Conservation (phyloP, 2,329 filamentous ascomycete genomes). For the Trichophyton simii region DNA sequence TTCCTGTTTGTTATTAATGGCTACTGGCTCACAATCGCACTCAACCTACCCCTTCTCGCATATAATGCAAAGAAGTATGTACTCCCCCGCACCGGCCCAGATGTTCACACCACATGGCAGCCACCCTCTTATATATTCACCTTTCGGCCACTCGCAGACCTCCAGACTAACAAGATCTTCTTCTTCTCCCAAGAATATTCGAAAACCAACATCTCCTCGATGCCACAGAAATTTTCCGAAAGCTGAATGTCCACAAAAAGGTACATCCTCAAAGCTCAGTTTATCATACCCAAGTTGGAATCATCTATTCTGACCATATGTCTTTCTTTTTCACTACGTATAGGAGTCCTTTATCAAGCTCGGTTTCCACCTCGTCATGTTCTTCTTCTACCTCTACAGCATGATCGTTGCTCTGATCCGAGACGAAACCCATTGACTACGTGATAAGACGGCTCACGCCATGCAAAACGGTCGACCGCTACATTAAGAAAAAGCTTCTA, state of each 20-base stretch:
- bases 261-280: constrained; percentile 34
- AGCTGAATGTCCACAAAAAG: constrained; percentile 98
- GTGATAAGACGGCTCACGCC: constrained; percentile 25
- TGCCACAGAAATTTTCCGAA: constrained; percentile 97
- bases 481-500: not conserved
- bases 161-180: constrained; percentile 13
- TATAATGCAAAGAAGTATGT: constrained; percentile 97
- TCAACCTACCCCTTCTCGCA: constrained; percentile 81
- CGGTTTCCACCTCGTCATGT: constrained; percentile 97
- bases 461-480: constrained; percentile 27
- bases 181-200: constrained; percentile 55
- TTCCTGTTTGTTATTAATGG: constrained; percentile 96
- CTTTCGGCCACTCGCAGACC: not conserved
- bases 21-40: constrained; percentile 86
- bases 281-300: too few relatives aligned
- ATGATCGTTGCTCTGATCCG: constrained; percentile 95
- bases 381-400: constrained; percentile 99
- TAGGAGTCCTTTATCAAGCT: constrained; percentile 99
- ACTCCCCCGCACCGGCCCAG: too few relatives aligned
- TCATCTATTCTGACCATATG: not conserved
- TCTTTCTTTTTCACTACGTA: not conserved
- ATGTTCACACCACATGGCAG: not conserved
- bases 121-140: not conserved
- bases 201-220: constrained; percentile 96
- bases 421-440: constrained; percentile 71